A percentile compares a stretch with the other conserved stretches of the same genome.
These are phyloP conservation scores for Penicillium manginii DNA, from an alignment of 495 filamentous ascomycete genomes.

Conservation along the genomic window DNA sequence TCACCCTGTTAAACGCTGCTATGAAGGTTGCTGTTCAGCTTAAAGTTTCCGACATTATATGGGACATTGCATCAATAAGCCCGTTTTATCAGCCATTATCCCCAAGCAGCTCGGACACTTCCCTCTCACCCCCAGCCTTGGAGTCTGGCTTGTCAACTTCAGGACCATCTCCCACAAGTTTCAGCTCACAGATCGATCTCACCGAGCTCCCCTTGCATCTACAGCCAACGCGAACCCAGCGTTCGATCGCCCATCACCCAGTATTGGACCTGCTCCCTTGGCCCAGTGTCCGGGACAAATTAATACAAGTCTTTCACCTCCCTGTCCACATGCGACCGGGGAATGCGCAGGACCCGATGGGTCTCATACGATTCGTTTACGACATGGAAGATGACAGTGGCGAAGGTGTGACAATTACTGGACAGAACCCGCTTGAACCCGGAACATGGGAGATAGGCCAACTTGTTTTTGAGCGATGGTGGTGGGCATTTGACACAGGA, in stretches of 20 bases:
- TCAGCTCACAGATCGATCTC: constrained; percentile 12
- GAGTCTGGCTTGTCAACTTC: constrained; percentile 26
- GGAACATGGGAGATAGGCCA: constrained; percentile 52
- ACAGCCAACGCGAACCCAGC: constrained; percentile 30
- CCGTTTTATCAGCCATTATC: constrained; percentile 23
- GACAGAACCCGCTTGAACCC: constrained; percentile 40
- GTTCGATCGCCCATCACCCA: constrained; percentile 50
- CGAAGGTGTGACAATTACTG: constrained; percentile 45
- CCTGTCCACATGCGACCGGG: constrained; percentile 41
- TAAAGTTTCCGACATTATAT: constrained; percentile 25
- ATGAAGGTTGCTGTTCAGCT: constrained; percentile 31
- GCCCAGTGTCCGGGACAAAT: constrained; percentile 48
- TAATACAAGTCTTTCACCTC: constrained; percentile 45
- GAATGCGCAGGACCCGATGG: constrained; percentile 39
- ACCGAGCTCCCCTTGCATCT: constrained; percentile 30
- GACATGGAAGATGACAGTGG: constrained; percentile 51
- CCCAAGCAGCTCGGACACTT: constrained; percentile 31
- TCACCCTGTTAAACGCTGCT: constrained; percentile 30
- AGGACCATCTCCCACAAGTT: constrained; percentile 38
- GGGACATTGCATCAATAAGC: constrained; percentile 30
- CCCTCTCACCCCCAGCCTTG: constrained; percentile 32
- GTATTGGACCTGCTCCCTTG: constrained; percentile 54
- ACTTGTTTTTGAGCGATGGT: constrained; percentile 52
- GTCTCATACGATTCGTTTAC: constrained; percentile 42
- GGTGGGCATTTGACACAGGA: constrained; percentile 52